Evolutionary conservation across 2,329 filamentous ascomycete genomes (phyloP).

Genomic region (Aspergillus melleus): DNA sequence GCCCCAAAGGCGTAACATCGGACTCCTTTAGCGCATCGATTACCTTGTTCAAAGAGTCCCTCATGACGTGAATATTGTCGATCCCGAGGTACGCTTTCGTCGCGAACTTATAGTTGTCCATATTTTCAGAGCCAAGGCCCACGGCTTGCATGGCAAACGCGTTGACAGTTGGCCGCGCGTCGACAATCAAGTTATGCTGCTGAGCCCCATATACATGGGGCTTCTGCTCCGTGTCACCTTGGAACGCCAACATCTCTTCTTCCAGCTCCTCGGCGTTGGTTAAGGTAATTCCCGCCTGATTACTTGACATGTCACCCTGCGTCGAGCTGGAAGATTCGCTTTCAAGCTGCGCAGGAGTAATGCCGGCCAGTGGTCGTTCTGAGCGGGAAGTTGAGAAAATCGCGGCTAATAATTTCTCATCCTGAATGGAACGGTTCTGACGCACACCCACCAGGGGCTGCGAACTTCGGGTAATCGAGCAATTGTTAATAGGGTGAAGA

Average conservation of each 20-base stretch:
- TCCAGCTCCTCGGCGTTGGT: constrained; percentile 66
- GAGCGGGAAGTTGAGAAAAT: constrained; percentile 78
- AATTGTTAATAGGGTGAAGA: constrained; percentile 95
- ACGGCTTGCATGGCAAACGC: constrained; percentile 92
- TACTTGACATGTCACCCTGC: constrained; percentile 44
- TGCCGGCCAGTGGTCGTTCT: constrained; percentile 43
- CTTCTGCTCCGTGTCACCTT: constrained; percentile 60
- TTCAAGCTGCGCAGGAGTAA: constrained; percentile 41
- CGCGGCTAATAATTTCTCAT: constrained; percentile 88
- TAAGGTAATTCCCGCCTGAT: constrained; percentile 51
- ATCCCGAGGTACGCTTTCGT: constrained; percentile 92
- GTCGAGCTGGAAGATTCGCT: constrained; percentile 49
- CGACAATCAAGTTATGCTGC: constrained; percentile 90
- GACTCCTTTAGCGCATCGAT: constrained; percentile 90
- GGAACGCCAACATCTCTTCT: constrained; percentile 64
- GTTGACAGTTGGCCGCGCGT: constrained; percentile 91
- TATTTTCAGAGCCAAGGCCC: constrained; percentile 92
- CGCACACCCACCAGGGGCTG: constrained; percentile 86
- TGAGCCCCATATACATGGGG: constrained; percentile 83
- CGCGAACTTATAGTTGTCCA: constrained; percentile 93
- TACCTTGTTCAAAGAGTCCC: constrained; percentile 82
- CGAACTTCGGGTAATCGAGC: constrained; percentile 91
- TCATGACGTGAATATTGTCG: constrained; percentile 98
- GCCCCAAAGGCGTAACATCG: constrained; percentile 78
- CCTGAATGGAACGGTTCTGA: constrained; percentile 88